Evolutionary conservation across 306 rosid genomes (phyloP).

Genomic region (Prunus kanzakura): DNA sequence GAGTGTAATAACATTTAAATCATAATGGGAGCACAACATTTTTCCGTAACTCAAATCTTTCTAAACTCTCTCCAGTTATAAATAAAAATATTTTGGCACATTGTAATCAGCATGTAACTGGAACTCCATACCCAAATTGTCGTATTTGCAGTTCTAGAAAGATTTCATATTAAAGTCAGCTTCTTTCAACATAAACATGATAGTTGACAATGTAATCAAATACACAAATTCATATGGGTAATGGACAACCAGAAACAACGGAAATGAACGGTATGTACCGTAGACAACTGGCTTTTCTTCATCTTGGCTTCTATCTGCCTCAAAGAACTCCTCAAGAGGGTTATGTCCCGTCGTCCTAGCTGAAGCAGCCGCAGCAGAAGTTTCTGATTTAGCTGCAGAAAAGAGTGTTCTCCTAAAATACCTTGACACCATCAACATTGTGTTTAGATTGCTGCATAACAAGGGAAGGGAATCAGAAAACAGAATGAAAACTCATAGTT

Average conservation of each 20-base stretch:
- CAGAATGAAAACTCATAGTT: not conserved
- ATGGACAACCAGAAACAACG: not conserved
- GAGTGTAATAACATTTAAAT: not conserved
- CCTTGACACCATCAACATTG: constrained; percentile 53
- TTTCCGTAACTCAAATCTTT: not conserved
- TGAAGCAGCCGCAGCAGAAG: constrained; percentile 45
- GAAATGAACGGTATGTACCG: constrained; percentile 45
- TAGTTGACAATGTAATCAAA: not conserved
- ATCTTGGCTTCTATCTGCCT: constrained; percentile 57
- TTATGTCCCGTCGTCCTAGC: constrained; percentile 35
- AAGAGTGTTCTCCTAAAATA: constrained; percentile 58
- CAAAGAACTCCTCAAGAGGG: constrained; percentile 83
- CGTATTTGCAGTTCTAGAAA: not conserved
- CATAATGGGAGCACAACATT: not conserved
- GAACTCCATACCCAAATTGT: not conserved
- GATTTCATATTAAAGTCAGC: not conserved
- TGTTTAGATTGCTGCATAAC: constrained; percentile 22
- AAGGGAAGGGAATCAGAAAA: not conserved
- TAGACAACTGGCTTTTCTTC: constrained; percentile 76
- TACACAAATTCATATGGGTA: not conserved
- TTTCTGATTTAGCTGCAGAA: constrained; percentile 62
- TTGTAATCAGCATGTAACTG: not conserved
- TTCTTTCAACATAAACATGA: not conserved
- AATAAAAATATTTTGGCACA: not conserved
- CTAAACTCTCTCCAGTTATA: not conserved